Conservation (phyloP, 2,329 filamentous ascomycete genomes). For the Aspergillus luchuensis region DNA sequence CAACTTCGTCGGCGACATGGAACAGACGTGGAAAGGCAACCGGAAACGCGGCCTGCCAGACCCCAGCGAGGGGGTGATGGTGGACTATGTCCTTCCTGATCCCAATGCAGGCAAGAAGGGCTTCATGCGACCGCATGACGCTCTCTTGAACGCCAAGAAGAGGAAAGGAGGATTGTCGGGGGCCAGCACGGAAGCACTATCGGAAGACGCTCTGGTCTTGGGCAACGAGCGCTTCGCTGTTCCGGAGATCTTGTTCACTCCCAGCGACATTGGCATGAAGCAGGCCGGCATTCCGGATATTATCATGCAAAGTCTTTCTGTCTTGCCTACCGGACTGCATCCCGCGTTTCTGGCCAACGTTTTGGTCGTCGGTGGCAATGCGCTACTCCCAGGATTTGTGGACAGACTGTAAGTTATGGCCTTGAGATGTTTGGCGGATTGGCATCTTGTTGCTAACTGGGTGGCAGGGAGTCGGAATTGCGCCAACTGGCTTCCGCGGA, state of each 20-base stretch:
- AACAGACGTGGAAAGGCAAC: conserved; percentile 80
- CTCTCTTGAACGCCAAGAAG: conserved; percentile 58
- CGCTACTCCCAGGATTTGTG: conserved; percentile 77
- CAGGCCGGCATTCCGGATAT: conserved; percentile 81
- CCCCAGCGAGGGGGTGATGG: conserved; percentile 59
- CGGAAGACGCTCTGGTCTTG: conserved; percentile 81
- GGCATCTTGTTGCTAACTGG: conserved; percentile 22
- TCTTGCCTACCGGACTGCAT: conserved; percentile 79
- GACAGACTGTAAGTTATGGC: conserved; percentile 62
- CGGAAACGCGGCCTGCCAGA: conserved; percentile 41
- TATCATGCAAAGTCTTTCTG: conserved; percentile 75
- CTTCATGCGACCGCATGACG: conserved; percentile 75
- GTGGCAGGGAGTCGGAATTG: conserved; percentile 63
- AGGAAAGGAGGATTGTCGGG: conserved; percentile 53
- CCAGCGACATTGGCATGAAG: conserved; percentile 79
- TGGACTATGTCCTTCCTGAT: conserved; percentile 92
- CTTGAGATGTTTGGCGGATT: background rate
- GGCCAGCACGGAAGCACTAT: conserved; percentile 48
- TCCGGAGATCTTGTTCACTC: conserved; percentile 86
- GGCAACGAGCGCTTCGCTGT: conserved; percentile 90
- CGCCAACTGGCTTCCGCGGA: conserved; percentile 72
- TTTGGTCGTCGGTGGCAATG: conserved; percentile 83
- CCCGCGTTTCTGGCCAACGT: conserved; percentile 84
- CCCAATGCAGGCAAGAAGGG: conserved; percentile 66
- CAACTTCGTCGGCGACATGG: conserved; percentile 76